Percentiles rank a stretch among this genome's conserved stretches.
Evolutionary conservation across 768 basidiomycete genomes (phyloP).

Genomic region (Lyophyllum semitale): DNA sequence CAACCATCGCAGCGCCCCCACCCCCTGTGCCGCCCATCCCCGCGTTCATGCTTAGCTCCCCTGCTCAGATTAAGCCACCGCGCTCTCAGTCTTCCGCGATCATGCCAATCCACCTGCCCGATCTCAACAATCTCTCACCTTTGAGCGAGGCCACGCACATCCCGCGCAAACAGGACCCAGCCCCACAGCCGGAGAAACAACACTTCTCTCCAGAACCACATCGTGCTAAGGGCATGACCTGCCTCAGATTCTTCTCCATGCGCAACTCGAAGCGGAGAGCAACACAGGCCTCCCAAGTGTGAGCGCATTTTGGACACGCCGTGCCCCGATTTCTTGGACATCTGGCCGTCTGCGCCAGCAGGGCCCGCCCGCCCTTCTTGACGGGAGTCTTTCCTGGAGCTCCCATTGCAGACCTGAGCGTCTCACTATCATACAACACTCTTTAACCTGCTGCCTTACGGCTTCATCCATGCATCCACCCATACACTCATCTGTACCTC

Average conservation of each 20-base stretch:
- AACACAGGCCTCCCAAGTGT: slow-evolving; percentile 7
- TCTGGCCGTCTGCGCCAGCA: not conserved
- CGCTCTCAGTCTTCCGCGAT: slow-evolving; percentile 24
- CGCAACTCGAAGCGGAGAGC: slow-evolving; percentile 31
- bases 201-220: slow-evolving; percentile 23
- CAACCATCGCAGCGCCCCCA: slow-evolving; percentile 39
- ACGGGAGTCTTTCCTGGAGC: not conserved
- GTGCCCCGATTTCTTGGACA: slow-evolving; percentile 1
- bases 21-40: slow-evolving; percentile 64
- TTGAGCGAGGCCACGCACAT: slow-evolving; percentile 15
- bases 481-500: slow-evolving; percentile 10
- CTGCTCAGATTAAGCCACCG: slow-evolving; percentile 35
- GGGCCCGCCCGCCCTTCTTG: slow-evolving; percentile 3
- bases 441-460: slow-evolving; percentile 3
- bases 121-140: slow-evolving; percentile 30
- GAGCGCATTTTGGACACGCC: not conserved
- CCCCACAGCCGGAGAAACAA: not conserved
- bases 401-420: not conserved
- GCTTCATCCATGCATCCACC: too few species aligned
- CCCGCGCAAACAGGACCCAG: slow-evolving; percentile 9
- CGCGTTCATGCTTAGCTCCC: slow-evolving; percentile 36
- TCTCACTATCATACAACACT: slow-evolving; percentile 1
- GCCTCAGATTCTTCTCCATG: slow-evolving; percentile 50
- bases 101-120: slow-evolving; percentile 32
- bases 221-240: slow-evolving; percentile 44